phyloP scores from a whole-genome alignment of 2,329 filamentous ascomycete species.

The Penicillium crustosum region DNA sequence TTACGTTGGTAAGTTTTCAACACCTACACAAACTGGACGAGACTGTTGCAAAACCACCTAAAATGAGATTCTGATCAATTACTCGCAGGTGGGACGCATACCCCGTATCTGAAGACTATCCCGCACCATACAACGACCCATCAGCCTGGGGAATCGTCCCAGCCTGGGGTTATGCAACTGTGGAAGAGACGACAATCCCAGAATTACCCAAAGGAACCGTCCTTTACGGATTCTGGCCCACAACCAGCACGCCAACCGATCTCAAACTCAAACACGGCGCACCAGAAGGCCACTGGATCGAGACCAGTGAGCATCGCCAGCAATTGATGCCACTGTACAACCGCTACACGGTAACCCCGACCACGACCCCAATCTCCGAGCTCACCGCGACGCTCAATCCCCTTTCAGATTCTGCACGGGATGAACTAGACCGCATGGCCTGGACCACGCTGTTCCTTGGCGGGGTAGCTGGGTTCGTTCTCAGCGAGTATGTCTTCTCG shows the following conservation, averaged over 20 bases:
- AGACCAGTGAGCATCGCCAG: constrained; percentile 39
- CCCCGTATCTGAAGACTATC: constrained; percentile 39
- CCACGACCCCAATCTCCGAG: not conserved
- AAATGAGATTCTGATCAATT: not conserved
- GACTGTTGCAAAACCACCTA: not conserved
- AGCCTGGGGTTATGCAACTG: constrained; percentile 51
- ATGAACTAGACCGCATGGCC: constrained; percentile 26
- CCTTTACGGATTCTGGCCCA: constrained; percentile 49
- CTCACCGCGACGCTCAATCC: not conserved
- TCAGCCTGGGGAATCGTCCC: constrained; percentile 49
- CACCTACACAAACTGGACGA: not conserved
- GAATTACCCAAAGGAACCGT: constrained; percentile 36
- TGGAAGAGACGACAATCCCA: constrained; percentile 44
- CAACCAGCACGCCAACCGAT: constrained; percentile 40
- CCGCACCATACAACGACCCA: constrained; percentile 34
- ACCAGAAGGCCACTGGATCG: constrained; percentile 37
- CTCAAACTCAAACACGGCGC: constrained; percentile 35
- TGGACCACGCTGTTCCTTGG: constrained; percentile 27
- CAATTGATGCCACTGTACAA: constrained; percentile 49
- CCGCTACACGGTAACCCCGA: constrained; percentile 35
- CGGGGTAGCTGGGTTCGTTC: constrained; percentile 31
- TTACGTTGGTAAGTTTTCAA: constrained; percentile 14
- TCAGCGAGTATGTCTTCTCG: constrained; percentile 37
- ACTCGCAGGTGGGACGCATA: constrained; percentile 46
- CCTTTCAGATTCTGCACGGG: not conserved